Evolutionary conservation across 225 moss, liverwort and hornwort genomes (phyloP), one percentile per base, ranked within the genome.

Genomic region (Antitrichia curtipendula): DNA sequence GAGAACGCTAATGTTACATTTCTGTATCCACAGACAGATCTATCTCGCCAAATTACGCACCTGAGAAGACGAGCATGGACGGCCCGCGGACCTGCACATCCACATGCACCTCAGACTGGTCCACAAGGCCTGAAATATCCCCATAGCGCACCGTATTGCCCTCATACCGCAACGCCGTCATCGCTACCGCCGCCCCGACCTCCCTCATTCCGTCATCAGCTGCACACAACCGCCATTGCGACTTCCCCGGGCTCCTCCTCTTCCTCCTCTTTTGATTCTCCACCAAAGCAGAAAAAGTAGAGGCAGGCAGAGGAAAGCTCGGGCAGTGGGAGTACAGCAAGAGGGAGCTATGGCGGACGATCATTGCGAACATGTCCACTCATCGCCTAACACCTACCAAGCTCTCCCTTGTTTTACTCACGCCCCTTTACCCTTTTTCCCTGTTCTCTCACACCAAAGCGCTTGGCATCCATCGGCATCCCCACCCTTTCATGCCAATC

Each of bases 51-150:
- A 69, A n/a, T 85, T 28, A 34, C 40, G 49, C 62, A 94, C 94
- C 94, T 91, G 94, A 94, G 81, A 94, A 94, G 65, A 94, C 92
- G 53, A 94, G 88, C 92, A 94, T 94, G 52, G 94, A 94, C 45
- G 94, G 94, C 38, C 94, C 92, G 45, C 92, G 92, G 83, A 94
- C 91, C 84, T 92, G 92, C 88, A 92, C 89, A 88, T 91, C 91
- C 85, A 89, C 87, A 87, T 88, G 90, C 78, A 88, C 90, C 89
- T 93, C 90, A 79, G 89, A 85, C 86, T 88, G 87, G 91, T 90
- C 90, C 88, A 86, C 91, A 64, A 90, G 83, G 63, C 91, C 90
- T 50, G 92, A 88, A 82, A 89, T 83, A 64, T 89, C 91, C 82
- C 86, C 90, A 75, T 91, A 93, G 47, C 92, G 92, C 73, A 89